Evolutionary conservation across 192 early-diverging fungal species (phyloP), one percentile per base, ranked within the genome.

Genomic region (Backusella macrospora): DNA sequence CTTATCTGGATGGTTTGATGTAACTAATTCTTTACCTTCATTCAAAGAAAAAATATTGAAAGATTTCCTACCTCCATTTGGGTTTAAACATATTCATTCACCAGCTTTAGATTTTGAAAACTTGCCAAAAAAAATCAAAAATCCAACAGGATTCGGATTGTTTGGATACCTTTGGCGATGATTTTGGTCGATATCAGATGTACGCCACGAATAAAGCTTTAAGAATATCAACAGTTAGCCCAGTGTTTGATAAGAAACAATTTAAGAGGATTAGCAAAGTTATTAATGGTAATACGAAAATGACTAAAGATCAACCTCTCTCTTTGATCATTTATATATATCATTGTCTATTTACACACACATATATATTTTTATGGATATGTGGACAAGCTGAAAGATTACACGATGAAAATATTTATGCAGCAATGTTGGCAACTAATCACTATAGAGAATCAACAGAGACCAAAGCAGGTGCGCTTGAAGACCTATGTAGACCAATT

Each of bases 1-100:
- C 1, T 70, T 89, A 65, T 90, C 88, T 42, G 90, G 91, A 15
- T 94, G 92, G 92, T 34, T 86, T 7, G 86, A 87, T 71, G 43
- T 87, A 13, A 77, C 85, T 16, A 77, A 83, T 44, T 86, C 83
- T 0, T 70, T 83, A 55, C 86, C 82, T 18, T 86, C 83, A 29
- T 68, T 81, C 1, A 12, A 74, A 13, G 42, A 64, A 4, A 79
- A 81, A 13, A 47, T 69, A 0, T 13, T 47, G 9, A 79, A 74
- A 7, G 86, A 85, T 34, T 84, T 79, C 55, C 46, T 87, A 7
- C 82, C 86, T 9, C 65, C 74, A 0, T 64, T 78, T 34, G 86
- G 86, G 37, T 85, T 85, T 55, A 74, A 80, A 4, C 81, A 84
- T 52, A 7, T 76, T 9, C 48, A 38, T 13, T 82, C 81, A 12